phyloP scores from a whole-genome alignment of 805 yeast species.

The Hanseniaspora thailandica region DNA sequence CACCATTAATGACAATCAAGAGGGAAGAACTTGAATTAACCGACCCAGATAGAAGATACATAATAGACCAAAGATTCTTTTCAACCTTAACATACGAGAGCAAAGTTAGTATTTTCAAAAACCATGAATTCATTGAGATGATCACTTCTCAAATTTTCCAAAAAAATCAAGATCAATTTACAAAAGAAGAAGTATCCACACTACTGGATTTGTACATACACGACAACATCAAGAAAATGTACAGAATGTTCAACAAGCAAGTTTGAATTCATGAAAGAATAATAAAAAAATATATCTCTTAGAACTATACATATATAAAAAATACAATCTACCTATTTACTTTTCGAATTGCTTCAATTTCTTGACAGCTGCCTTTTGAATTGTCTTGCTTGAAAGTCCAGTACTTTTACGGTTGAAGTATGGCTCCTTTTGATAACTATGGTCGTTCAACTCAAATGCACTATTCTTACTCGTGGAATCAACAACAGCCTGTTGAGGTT shows the following conservation, averaged over 20 bases:
- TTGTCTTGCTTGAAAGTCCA: background rate
- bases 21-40: background rate
- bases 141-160: background rate
- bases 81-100: background rate
- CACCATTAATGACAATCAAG: background rate
- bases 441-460: no score
- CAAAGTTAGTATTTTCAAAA: background rate
- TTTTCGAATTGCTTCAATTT: conserved; percentile 9
- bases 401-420: background rate
- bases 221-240: background rate
- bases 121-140: conserved; percentile 2
- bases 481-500: background rate
- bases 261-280: background rate
- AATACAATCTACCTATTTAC: background rate
- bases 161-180: background rate
- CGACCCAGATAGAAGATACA: background rate
- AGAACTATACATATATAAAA: background rate
- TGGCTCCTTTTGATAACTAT: background rate
- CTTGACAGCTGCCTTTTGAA: conserved; percentile 2
- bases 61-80: conserved; percentile 8
- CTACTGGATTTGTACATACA: background rate
- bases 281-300: background rate
- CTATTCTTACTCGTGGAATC: background rate
- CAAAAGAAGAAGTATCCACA: background rate
- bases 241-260: background rate